Base-by-base conservation (phyloP, 2,329 filamentous ascomycete species). In the Aspergillus sp. region DNA sequence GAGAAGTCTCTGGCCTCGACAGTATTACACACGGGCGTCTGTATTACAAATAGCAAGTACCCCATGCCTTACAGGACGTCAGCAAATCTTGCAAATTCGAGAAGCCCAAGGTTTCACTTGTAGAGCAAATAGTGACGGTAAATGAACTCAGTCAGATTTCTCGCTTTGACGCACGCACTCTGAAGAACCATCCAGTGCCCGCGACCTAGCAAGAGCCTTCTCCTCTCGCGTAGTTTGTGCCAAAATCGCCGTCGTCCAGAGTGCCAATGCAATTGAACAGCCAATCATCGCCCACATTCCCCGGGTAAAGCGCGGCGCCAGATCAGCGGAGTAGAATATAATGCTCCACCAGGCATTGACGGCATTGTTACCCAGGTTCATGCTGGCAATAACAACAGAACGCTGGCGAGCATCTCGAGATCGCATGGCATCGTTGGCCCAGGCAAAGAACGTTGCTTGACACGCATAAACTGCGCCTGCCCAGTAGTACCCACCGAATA, bases 261-360 rank as follows among this genome's bases (percentile, higher is more conserved):
- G 5, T 2, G 41, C 51, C 20, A 54, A 12, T 5, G 51, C 51
- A 24, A 54, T 48, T 22, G 51, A 54, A 20, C 44, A 46, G 59
- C 58, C 63, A 11, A 68, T 63, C 63, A 66, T 68, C 44, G 64
- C 62, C 50, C 54, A 54, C 50, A 56, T 59, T 75, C 82, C 78
- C 69, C 85, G 83, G 40, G 72, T 85, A 60, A 89, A 89, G 76
- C 82, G 83, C 0, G 88, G 88, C 3, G 87, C 88, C 70, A 84
- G 82, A 2, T 82, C 80, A 0, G 87, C 87, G 0, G 84, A 83
- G 65, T 90, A 90, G 61, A 91, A 90, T 1, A 90, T 64, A 41
- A 90, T 84, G 58, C 81, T 85, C 88, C 88, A 90, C 87, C 87
- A 90, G 0, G 86, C 85, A 65, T 90, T 89, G 5, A 90, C 78